These are phyloP conservation scores for Phalaenopsis aphrodite DNA, from an alignment of 106 monocot genomes.

Conservation along the genomic window DNA sequence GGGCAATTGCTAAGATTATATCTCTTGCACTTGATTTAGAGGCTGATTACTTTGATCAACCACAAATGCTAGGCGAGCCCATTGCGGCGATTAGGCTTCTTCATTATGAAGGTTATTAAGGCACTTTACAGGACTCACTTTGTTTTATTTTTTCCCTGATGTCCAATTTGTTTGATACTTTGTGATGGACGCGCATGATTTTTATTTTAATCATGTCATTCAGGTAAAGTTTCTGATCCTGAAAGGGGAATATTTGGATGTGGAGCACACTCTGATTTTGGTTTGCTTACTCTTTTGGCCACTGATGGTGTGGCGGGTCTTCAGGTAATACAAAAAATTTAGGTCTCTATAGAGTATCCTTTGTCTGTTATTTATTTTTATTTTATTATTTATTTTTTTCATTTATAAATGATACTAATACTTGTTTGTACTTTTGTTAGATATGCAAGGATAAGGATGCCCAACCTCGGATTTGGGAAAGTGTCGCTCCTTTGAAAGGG, in stretches of 20 bases:
- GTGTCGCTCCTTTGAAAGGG: constrained; percentile 76
- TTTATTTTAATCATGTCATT: constrained; percentile 8
- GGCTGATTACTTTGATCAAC: constrained; percentile 65
- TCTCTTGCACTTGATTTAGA: constrained; percentile 82
- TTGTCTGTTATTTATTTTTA: neutral
- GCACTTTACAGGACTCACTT: constrained; percentile 26
- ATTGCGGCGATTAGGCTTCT: constrained; percentile 79
- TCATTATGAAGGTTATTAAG: constrained; percentile 75
- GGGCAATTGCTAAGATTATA: constrained; percentile 67
- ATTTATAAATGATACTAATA: neutral
- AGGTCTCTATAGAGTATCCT: neutral
- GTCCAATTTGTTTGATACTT: neutral
- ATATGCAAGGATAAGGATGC: constrained; percentile 94
- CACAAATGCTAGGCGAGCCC: constrained; percentile 76
- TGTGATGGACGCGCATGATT: neutral
- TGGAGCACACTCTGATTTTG: constrained; percentile 93
- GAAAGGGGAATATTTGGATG: constrained; percentile 74
- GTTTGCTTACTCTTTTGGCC: constrained; percentile 86
- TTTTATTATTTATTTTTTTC: neutral
- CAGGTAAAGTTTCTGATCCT: constrained; percentile 72
- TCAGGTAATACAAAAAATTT: constrained; percentile 38
- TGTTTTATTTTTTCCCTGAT: neutral
- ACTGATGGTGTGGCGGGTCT: constrained; percentile 90
- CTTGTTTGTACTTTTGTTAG: constrained; percentile 14
- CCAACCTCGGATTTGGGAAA: constrained; percentile 75